Conservation (phyloP, 2,329 filamentous ascomycete genomes). For the Fusarium tjaetaba region DNA sequence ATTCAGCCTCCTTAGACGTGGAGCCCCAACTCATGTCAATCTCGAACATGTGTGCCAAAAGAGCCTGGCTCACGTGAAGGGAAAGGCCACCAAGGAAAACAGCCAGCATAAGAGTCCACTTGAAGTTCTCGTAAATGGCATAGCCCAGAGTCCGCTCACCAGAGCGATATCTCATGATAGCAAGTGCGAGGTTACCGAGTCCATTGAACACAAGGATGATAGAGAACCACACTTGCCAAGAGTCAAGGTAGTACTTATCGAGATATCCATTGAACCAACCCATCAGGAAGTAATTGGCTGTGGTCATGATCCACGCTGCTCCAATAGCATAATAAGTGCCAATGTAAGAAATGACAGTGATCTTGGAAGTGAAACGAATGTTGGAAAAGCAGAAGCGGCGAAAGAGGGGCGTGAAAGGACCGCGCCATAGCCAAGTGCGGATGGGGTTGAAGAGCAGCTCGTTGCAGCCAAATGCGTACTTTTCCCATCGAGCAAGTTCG, state of each 20-base stretch:
- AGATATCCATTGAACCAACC: slow-evolving; percentile 82
- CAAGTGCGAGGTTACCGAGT: slow-evolving; percentile 76
- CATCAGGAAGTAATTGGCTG: slow-evolving; percentile 78
- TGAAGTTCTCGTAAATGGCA: slow-evolving; percentile 71
- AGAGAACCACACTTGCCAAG: slow-evolving; percentile 82
- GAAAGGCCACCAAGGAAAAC: slow-evolving; percentile 86
- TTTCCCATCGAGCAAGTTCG: slow-evolving; percentile 86
- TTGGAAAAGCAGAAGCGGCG: slow-evolving; percentile 76
- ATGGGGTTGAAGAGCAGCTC: slow-evolving; percentile 85
- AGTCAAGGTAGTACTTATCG: slow-evolving; percentile 83
- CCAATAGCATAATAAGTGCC: slow-evolving; percentile 84
- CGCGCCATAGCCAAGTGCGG: slow-evolving; percentile 75
- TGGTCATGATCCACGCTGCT: slow-evolving; percentile 78
- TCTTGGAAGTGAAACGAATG: slow-evolving; percentile 79
- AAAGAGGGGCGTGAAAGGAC: slow-evolving; percentile 84
- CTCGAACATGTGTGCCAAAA: slow-evolving; percentile 85
- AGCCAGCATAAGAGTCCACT: slow-evolving; percentile 77
- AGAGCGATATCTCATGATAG: slow-evolving; percentile 76
- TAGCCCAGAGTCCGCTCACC: slow-evolving; percentile 70
- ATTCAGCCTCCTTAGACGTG: slow-evolving; percentile 83
- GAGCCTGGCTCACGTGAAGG: slow-evolving; percentile 81
- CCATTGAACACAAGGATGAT: slow-evolving; percentile 83
- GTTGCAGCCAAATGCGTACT: slow-evolving; percentile 86
- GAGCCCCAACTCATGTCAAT: slow-evolving; percentile 89
- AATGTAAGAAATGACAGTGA: slow-evolving; percentile 80